Evolutionary conservation across 805 yeast species (phyloP).

Genomic region (Candida qinlingensis): DNA sequence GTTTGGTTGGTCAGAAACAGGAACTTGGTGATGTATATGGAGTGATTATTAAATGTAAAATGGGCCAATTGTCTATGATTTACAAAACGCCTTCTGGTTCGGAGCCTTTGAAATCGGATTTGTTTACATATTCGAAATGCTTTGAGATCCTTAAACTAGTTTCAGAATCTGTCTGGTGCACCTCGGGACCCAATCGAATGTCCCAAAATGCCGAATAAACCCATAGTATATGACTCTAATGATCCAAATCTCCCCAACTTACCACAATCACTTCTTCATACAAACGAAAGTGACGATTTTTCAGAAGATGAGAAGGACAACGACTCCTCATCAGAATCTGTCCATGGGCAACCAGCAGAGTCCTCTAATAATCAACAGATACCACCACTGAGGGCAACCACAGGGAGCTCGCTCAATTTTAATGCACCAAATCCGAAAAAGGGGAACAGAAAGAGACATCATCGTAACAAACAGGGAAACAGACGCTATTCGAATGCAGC

Average conservation of each 20-base stretch:
- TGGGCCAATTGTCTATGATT: no score
- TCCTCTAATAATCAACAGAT: neutral
- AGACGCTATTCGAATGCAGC: constrained; percentile 32
- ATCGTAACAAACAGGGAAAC: constrained; percentile 4
- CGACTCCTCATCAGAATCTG: no score
- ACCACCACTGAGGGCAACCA: neutral
- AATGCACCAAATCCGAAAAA: neutral
- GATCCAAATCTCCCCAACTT: constrained; percentile 37
- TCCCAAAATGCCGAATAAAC: neutral
- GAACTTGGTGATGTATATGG: no score
- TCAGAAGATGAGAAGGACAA: constrained; percentile 12
- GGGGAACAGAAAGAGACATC: constrained; percentile 5
- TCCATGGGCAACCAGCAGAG: no score
- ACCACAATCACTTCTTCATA: constrained; percentile 25
- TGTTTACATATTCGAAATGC: no score
- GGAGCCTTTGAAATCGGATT: no score
- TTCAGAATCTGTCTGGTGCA: no score
- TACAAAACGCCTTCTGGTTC: no score
- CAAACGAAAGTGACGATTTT: constrained; percentile 22
- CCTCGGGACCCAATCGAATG: no score
- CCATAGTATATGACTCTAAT: constrained; percentile 32
- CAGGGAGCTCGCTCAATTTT: neutral
- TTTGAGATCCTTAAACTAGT: no score
- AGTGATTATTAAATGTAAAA: no score
- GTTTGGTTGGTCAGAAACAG: no score